A percentile compares a stretch with the other conserved stretches of the same genome.
phyloP scores from a whole-genome alignment of 2,329 filamentous ascomycete genomes.

The Sordariomycetes sp. region DNA sequence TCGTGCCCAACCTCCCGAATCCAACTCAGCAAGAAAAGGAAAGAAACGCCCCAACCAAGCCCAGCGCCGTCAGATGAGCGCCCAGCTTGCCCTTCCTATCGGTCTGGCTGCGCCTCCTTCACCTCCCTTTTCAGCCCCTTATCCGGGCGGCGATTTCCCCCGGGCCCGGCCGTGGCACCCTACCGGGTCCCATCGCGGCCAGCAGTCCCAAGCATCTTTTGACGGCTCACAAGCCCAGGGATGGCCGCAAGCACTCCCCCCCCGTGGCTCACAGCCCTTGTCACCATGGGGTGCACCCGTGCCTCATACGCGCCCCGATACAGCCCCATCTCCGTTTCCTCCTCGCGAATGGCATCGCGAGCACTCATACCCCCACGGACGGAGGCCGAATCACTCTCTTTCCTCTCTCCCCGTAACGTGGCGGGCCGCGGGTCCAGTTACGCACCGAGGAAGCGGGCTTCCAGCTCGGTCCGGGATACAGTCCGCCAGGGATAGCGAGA shows the following conservation, averaged over 20 bases:
- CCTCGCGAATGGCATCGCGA: background rate
- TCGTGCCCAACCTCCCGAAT: background rate
- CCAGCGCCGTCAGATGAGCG: constrained; percentile 51
- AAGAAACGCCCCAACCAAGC: constrained; percentile 51
- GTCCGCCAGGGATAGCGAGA: background rate
- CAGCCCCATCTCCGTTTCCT: background rate
- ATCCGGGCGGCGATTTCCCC: background rate
- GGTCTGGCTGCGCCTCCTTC: constrained; percentile 27
- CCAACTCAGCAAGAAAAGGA: constrained; percentile 15
- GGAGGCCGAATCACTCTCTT: background rate
- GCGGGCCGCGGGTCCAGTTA: background rate
- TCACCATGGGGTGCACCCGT: background rate
- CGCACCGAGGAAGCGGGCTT: background rate
- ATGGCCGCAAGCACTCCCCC: background rate
- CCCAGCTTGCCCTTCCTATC: constrained; percentile 45
- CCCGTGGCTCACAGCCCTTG: background rate
- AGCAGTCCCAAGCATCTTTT: background rate
- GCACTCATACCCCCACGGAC: background rate
- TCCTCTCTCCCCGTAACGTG: background rate
- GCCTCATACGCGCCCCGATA: background rate
- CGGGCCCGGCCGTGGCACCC: background rate
- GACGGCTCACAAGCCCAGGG: background rate
- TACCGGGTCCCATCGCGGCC: background rate
- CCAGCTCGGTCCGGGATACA: background rate
- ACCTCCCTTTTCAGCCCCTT: background rate